Base-by-base conservation (phyloP, 1,284 basidiomycete genomes). In the Agroathelia rolfsii region DNA sequence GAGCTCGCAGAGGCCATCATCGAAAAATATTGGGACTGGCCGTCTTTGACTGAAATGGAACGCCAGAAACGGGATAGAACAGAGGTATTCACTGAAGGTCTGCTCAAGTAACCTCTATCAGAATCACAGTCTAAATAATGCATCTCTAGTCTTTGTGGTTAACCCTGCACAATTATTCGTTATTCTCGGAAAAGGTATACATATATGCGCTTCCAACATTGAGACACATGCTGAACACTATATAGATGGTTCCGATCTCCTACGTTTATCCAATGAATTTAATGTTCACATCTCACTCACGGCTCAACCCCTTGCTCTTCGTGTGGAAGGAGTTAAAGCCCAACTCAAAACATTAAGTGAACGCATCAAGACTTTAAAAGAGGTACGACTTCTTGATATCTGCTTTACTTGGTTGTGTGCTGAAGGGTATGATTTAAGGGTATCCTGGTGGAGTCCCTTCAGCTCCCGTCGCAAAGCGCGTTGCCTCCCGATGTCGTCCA, bases 241-340 rank as follows among this genome's bases (percentile, higher is more conserved):
- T n/a, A n/a, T n/a, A 82, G 82, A 84, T 50, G 82, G 82, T 17
- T 53, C 61, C 28, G 62, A 81, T 45, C 58, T 81, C 20, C 53
- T 75, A 33, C 59, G 65, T 14, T 41, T 83, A 29, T 76, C 79
- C 9, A 60, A 56, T 40, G 61, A 62, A 34, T 75, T 70, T 40
- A 68, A 73, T 31, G 69, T 80, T 23, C 72, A 74, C 36, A 60
- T 81, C 32, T 69, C 72, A 5, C 62, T 81, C 34, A 59, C 56
- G n/a, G 48, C 58, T 7, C 55, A 65, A 26, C 76, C 77, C 10
- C 58, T 82, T 24, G 59, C 66, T 18, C 51, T 85, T 21, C 64
- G 60, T 21, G 66, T 76, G 2, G 67, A 76, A 53, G 81, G 81
- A 10, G 40, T 70, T 25, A 59, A 63, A 32, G 64, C 57, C 4